A percentile compares a stretch with the other conserved stretches of the same genome.
These are phyloP conservation scores for Botrytis byssoidea DNA, from an alignment of 2,329 filamentous ascomycete genomes.

Conservation along the genomic window DNA sequence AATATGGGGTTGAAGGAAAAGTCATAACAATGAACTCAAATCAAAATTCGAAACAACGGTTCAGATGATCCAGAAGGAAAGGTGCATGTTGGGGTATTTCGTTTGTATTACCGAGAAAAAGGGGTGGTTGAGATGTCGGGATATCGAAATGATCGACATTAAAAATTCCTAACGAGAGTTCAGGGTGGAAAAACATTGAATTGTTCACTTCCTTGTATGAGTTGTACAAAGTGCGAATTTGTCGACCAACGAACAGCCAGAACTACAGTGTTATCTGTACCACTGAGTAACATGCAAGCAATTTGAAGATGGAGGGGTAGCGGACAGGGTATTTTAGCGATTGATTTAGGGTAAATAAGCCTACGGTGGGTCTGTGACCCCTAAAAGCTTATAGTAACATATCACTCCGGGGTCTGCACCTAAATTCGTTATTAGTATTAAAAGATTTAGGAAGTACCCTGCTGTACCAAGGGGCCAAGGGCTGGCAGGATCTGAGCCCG, in stretches of 20 bases:
- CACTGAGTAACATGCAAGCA: slow-evolving; percentile 1
- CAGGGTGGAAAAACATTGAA: background rate
- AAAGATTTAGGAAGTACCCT: background rate
- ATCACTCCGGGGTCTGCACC: background rate
- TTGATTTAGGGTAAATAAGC: slow-evolving; percentile 8
- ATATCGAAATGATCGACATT: background rate
- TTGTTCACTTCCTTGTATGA: background rate
- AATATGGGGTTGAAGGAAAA: background rate
- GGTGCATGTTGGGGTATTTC: background rate
- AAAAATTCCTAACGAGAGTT: background rate
- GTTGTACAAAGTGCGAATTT: background rate
- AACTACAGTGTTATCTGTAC: background rate
- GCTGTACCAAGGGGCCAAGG: background rate
- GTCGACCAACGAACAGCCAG: background rate
- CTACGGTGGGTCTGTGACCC: background rate
- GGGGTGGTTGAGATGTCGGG: background rate
- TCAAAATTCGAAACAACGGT: background rate
- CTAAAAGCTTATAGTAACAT: background rate
- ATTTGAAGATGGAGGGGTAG: slow-evolving; percentile 2
- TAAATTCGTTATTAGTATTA: background rate
- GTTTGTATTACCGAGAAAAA: slow-evolving; percentile 8
- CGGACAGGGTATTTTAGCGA: slow-evolving; percentile 8
- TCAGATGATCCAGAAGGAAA: background rate
- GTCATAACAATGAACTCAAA: background rate
- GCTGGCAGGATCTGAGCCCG: background rate